Evolutionary conservation across 2,329 filamentous ascomycete genomes (phyloP).

Genomic region (Pezicula carpinea): DNA sequence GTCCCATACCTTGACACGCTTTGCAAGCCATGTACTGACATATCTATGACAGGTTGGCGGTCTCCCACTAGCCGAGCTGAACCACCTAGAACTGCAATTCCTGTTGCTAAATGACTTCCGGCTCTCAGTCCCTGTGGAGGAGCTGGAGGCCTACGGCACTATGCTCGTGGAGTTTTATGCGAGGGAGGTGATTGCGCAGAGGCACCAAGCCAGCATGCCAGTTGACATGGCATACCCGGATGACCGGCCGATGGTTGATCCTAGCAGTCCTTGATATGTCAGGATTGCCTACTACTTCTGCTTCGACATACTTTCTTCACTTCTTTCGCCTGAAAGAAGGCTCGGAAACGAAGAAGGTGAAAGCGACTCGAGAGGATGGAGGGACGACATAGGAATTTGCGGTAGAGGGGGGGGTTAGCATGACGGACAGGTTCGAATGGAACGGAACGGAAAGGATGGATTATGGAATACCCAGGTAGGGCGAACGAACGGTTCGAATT

Average conservation of each 20-base stretch:
- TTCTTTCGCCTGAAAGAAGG: neutral
- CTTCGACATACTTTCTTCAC: neutral
- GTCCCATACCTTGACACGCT: constrained; percentile 4
- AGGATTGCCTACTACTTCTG: neutral
- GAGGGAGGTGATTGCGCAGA: constrained; percentile 73
- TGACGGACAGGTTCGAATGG: too few relatives aligned
- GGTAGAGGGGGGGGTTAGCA: too few relatives aligned
- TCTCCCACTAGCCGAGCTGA: constrained; percentile 84
- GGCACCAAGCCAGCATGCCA: constrained; percentile 14
- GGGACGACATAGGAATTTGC: too few relatives aligned
- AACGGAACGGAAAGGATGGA: too few relatives aligned
- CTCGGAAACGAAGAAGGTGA: neutral
- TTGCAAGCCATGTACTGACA: constrained; percentile 4
- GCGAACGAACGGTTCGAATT: too few relatives aligned
- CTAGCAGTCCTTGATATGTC: neutral
- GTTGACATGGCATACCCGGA: constrained; percentile 22
- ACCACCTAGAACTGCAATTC: constrained; percentile 95
- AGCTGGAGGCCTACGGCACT: constrained; percentile 93
- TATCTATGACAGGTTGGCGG: constrained; percentile 71
- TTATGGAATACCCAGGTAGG: too few relatives aligned
- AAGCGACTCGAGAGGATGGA: too few relatives aligned
- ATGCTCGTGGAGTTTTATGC: constrained; percentile 99
- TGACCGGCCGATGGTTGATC: constrained; percentile 4
- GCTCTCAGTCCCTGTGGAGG: constrained; percentile 86
- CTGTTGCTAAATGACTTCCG: constrained; percentile 93